These are phyloP conservation scores for Rubia occidens DNA, from an alignment of 305 asterid genomes.

Conservation along the genomic window DNA sequence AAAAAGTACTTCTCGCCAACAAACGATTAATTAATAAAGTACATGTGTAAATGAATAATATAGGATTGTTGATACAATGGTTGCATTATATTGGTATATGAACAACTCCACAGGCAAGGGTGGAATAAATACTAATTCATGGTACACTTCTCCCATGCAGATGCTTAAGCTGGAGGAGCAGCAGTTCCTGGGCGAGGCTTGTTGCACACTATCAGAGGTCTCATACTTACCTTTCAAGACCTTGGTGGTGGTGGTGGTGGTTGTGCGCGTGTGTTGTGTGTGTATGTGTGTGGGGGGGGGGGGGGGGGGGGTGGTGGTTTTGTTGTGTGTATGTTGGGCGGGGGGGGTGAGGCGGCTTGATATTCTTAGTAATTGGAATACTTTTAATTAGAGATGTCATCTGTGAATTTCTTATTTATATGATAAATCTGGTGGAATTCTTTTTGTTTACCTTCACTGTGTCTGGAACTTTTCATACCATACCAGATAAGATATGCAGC, in stretches of 20 bases:
- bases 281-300: neutral
- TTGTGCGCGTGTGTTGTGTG: no score
- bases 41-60: neutral
- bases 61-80: neutral
- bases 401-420: neutral
- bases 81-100: neutral
- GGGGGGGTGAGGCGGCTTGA: neutral
- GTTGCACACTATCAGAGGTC: conserved; percentile 84
- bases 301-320: neutral
- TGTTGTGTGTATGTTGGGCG: no score
- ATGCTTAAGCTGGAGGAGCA: conserved; percentile 82
- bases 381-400: neutral
- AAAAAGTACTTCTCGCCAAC: neutral
- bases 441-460: neutral
- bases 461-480: neutral
- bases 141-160: conserved; percentile 30
- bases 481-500: neutral
- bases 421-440: neutral
- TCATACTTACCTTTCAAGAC: conserved; percentile 17
- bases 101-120: neutral
- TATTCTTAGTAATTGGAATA: neutral
- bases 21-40: neutral
- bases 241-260: neutral
- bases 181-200: conserved; percentile 94
- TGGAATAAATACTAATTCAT: conserved; percentile 1